Base-by-base conservation (phyloP, 805 yeast species). In the Candida nanaspora region DNA sequence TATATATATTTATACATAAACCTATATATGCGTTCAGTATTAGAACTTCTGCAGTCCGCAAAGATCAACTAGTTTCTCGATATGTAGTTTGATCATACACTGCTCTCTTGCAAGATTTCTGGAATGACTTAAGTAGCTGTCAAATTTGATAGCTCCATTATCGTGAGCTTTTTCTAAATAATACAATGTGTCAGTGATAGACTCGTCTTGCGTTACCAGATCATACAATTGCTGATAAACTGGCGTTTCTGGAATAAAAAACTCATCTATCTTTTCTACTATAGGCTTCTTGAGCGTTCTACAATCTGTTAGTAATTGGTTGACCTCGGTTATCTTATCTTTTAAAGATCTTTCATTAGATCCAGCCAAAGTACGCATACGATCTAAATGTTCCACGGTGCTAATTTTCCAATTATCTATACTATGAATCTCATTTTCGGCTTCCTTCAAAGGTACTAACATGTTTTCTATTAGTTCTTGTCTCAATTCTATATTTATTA, bases 171-270 rank as follows among this genome's bases (percentile, higher is more conserved):
- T 75, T 5, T 76, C 73, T 9, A 88, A 63, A 10, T 78, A 68
- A 42, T 73, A 68, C 11, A 74, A 52, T 0, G 89, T 68, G 53
- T 89, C 96, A 25, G 74, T 73, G n/a, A 80, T 70, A 1, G 95
- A 85, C 44, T 72, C 69, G 39, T 83, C 85, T 31, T 76, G 80
- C 16, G 88, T 72, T 0, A 76, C 75, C 1, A 82, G 62, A 18
- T 73, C 73, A 53, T 83, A 81, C 13, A 82, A 56, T 55, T 86
- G 95, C 42, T 74, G 70, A 41, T 72, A 68, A 1, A 72, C 79
- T 0, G 66, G 63, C 1, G 78, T 72, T 41, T 74, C 80, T 0
- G 80, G 76, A 28, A 66, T 61, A 1, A 78, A 61, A 3, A 70
- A 47, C 10, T 68, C 66, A 41, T 70, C 78, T 2, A 72, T 53